Percentiles rank a stretch among this genome's conserved stretches.
Conservation (phyloP, 495 filamentous ascomycete species). For the Aspergillus affinis region DNA sequence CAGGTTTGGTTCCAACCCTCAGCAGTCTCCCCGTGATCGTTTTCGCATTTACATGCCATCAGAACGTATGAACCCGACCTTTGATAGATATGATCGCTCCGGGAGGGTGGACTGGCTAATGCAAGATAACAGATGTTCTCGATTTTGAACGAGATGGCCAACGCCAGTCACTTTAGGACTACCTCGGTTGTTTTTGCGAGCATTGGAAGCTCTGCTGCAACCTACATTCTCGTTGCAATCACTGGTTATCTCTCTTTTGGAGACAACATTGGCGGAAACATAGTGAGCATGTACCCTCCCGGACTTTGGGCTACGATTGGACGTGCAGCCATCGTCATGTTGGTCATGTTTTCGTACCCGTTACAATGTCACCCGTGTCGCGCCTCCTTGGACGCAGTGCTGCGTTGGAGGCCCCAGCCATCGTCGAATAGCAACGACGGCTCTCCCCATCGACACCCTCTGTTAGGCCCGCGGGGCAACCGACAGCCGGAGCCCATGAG, state of each 20-base stretch:
- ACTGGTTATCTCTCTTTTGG: slow-evolving; percentile 96
- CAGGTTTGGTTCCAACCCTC: slow-evolving; percentile 72
- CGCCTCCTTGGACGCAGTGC: slow-evolving; percentile 85
- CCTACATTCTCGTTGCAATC: slow-evolving; percentile 90
- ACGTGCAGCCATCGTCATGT: slow-evolving; percentile 89
- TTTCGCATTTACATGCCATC: slow-evolving; percentile 98
- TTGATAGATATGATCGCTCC: background rate
- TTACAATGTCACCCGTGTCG: slow-evolving; percentile 94
- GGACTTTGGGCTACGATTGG: slow-evolving; percentile 86
- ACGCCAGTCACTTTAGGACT: slow-evolving; percentile 80
- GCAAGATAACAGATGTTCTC: slow-evolving; percentile 80
- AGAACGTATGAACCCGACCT: slow-evolving; percentile 65
- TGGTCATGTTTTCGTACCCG: slow-evolving; percentile 96
- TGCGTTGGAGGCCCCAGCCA: slow-evolving; percentile 79
- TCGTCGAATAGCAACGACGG: slow-evolving; percentile 37
- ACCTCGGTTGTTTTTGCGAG: slow-evolving; percentile 77
- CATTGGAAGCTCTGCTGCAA: slow-evolving; percentile 73
- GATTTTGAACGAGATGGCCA: slow-evolving; percentile 88
- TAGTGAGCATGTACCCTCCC: slow-evolving; percentile 86
- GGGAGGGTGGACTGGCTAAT: background rate
- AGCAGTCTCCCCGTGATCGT: slow-evolving; percentile 92
- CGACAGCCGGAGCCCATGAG: slow-evolving; percentile 61
- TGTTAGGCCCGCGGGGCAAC: slow-evolving; percentile 36
- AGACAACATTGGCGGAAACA: slow-evolving; percentile 81
- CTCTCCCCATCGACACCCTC: slow-evolving; percentile 46